These are phyloP conservation scores for Jatropha podagrica DNA, from an alignment of 441 rosid species.

Conservation along the genomic window DNA sequence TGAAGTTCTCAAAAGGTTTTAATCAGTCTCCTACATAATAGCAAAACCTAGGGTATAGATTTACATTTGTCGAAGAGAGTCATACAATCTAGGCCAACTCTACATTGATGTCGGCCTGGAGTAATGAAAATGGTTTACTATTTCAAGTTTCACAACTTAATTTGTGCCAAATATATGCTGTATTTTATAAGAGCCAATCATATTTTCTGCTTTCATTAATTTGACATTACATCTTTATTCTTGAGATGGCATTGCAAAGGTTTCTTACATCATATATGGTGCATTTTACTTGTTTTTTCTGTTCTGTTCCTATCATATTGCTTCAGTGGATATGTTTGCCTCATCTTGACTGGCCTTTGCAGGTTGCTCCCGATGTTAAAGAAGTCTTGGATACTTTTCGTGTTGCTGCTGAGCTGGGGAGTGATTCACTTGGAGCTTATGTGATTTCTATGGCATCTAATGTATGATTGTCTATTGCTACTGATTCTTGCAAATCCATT, in stretches of 20 bases:
- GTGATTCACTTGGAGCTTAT: conserved; percentile 97
- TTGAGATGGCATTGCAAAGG: conserved; percentile 15
- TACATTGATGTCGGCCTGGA: too few species aligned
- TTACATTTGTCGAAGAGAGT: too few species aligned
- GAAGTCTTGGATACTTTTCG: conserved; percentile 87
- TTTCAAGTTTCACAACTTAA: too few species aligned
- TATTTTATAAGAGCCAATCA: too few species aligned
- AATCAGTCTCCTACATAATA: too few species aligned
- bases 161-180: too few species aligned
- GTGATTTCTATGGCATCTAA: conserved; percentile 98
- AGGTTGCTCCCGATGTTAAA: conserved; percentile 84
- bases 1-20: too few species aligned
- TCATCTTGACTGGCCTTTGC: conserved; percentile 23
- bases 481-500: conserved; percentile 1
- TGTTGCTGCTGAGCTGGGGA: conserved; percentile 95
- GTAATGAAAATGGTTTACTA: too few species aligned
- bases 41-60: too few species aligned
- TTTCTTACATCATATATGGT: neutral
- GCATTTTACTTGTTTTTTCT: conserved; percentile 4
- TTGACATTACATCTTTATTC: neutral
- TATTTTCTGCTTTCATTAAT: too few species aligned
- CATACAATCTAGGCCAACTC: too few species aligned
- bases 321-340: neutral
- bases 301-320: conserved; percentile 4
- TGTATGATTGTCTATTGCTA: conserved; percentile 43